Evolutionary conservation across 1,139 yeast genomes (phyloP).

Genomic region (Geotrichum europaeum): DNA sequence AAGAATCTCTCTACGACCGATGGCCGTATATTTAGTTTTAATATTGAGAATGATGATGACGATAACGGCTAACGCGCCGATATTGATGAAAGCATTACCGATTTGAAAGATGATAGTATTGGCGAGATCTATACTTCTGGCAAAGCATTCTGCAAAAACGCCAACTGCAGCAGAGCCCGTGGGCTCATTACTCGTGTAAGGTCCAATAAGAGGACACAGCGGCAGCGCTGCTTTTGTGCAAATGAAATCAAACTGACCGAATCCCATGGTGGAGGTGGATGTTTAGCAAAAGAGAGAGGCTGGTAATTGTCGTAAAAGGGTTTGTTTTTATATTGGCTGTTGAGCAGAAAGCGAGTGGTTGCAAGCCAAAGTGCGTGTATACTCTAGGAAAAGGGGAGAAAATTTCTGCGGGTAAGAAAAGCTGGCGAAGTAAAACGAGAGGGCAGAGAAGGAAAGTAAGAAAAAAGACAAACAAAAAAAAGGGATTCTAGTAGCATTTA

Average conservation of each 20-base stretch:
- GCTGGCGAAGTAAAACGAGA: no score
- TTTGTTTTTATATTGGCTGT: neutral
- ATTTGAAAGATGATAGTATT: constrained; percentile 86
- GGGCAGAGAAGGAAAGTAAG: no score
- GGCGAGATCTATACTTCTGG: constrained; percentile 79
- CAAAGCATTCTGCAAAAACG: constrained; percentile 69
- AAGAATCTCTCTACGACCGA: constrained; percentile 83
- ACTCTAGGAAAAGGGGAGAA: neutral
- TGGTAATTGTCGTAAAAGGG: neutral
- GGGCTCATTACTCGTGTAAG: constrained; percentile 51
- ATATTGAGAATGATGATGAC: constrained; percentile 73
- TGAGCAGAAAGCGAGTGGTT: neutral
- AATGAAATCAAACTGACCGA: constrained; percentile 65
- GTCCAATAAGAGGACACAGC: constrained; percentile 61
- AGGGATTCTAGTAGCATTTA: no score
- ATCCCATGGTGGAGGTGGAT: constrained; percentile 29
- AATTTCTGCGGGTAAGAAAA: neutral
- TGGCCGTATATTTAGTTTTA: constrained; percentile 83
- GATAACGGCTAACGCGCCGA: constrained; percentile 61
- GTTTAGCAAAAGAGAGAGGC: neutral
- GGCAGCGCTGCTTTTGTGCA: constrained; percentile 73
- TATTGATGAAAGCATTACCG: constrained; percentile 83
- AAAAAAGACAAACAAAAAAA: neutral
- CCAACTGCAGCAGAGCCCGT: constrained; percentile 48
- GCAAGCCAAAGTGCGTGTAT: neutral